Percentiles rank a stretch among this genome's conserved stretches.
These are phyloP conservation scores for Phytophthora europaea DNA, from an alignment of 352 stramenopile genomes.

Conservation along the genomic window DNA sequence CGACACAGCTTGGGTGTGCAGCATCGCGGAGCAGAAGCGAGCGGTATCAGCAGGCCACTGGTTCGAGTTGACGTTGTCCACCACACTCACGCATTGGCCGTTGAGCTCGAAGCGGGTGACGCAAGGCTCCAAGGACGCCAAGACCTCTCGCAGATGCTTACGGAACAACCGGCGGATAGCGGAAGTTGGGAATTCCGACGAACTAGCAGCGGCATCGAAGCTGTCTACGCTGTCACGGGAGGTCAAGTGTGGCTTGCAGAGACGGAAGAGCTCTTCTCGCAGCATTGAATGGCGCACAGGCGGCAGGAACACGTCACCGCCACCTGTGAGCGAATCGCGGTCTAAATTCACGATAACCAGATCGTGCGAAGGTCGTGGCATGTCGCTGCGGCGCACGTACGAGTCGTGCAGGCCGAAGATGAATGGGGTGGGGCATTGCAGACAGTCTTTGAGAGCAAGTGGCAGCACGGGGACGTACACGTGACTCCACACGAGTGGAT, in stretches of 20 bases:
- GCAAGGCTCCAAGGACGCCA: slow-evolving; percentile 62
- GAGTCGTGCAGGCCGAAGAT: slow-evolving; percentile 80
- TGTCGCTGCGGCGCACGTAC: slow-evolving; percentile 60
- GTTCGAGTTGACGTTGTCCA: slow-evolving; percentile 57
- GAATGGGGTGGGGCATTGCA: slow-evolving; percentile 84
- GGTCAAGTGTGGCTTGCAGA: slow-evolving; percentile 49
- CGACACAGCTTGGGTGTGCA: slow-evolving; percentile 73
- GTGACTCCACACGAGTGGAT: slow-evolving; percentile 81
- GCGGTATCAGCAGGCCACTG: slow-evolving; percentile 48
- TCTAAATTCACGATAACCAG: slow-evolving; percentile 70
- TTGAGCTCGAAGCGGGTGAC: slow-evolving; percentile 68
- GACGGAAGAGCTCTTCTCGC: slow-evolving; percentile 48
- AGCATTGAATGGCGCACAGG: slow-evolving; percentile 47
- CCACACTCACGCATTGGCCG: slow-evolving; percentile 47
- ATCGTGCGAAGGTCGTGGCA: slow-evolving; percentile 59
- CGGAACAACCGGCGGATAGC: slow-evolving; percentile 50
- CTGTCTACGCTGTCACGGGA: slow-evolving; percentile 51
- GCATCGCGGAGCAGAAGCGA: slow-evolving; percentile 54
- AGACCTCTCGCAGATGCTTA: slow-evolving; percentile 51
- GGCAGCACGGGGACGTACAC: slow-evolving; percentile 82
- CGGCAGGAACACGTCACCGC: slow-evolving; percentile 52
- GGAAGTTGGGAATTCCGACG: neutral
- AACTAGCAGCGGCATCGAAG: neutral
- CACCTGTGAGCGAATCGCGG: slow-evolving; percentile 59
- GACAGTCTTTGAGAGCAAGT: slow-evolving; percentile 62